These are phyloP conservation scores for Capronia coronata DNA, from an alignment of 2,329 filamentous ascomycete genomes.

Conservation along the genomic window DNA sequence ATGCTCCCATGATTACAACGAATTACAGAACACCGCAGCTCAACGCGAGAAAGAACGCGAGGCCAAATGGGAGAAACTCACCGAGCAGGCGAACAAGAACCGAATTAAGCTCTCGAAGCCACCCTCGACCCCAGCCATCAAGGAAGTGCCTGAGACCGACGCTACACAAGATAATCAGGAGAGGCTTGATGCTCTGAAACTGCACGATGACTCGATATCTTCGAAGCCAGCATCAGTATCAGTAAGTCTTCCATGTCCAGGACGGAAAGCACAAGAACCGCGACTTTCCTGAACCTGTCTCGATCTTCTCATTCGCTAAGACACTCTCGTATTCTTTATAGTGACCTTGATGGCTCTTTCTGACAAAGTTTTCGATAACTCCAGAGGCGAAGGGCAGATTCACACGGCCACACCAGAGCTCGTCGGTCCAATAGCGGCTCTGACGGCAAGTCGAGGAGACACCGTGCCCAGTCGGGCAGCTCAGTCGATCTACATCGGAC, in stretches of 20 bases:
- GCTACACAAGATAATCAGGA: constrained; percentile 76
- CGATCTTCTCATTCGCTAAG: constrained; percentile 38
- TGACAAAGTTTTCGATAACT: constrained; percentile 42
- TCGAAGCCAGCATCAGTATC: constrained; percentile 47
- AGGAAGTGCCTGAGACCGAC: constrained; percentile 63
- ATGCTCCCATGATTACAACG: constrained; percentile 95
- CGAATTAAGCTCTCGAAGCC: constrained; percentile 44
- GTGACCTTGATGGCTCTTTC: constrained; percentile 39
- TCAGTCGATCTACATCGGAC: constrained; percentile 19
- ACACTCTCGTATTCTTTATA: constrained; percentile 33
- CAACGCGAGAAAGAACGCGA: constrained; percentile 74
- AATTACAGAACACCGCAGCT: constrained; percentile 88
- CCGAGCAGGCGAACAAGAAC: constrained; percentile 68
- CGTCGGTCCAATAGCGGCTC: constrained; percentile 24
- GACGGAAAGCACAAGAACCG: background rate
- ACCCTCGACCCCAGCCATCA: constrained; percentile 32
- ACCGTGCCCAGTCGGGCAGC: constrained; percentile 20
- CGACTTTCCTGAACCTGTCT: constrained; percentile 1
- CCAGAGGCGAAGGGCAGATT: constrained; percentile 43
- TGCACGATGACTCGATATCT: constrained; percentile 63
- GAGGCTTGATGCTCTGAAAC: constrained; percentile 78
- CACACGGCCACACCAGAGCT: constrained; percentile 28
- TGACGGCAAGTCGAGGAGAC: constrained; percentile 16
- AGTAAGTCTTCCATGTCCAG: constrained; percentile 35
- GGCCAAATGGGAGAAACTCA: constrained; percentile 80